Evolutionary conservation across 1,284 basidiomycete species (phyloP).

Genomic region (Ustilago trichophora): DNA sequence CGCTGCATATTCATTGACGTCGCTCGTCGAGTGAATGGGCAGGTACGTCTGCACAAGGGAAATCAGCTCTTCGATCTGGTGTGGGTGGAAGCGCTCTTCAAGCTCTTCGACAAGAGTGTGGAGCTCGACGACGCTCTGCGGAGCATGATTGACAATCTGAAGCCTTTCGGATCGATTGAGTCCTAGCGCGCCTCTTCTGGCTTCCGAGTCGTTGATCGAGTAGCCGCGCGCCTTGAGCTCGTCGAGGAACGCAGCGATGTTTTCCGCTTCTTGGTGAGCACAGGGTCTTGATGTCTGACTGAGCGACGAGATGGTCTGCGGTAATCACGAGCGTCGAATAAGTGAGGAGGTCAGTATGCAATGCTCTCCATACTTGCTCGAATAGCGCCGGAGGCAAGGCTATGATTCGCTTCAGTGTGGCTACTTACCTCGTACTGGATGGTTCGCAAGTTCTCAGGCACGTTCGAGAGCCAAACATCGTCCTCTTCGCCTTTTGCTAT

Average conservation of each 20-base stretch:
- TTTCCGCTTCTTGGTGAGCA: slow-evolving; percentile 74
- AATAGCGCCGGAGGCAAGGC: too few species aligned
- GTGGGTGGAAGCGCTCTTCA: slow-evolving; percentile 75
- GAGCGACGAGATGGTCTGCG: slow-evolving; percentile 82
- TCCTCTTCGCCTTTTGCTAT: slow-evolving; percentile 22
- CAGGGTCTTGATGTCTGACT: slow-evolving; percentile 78
- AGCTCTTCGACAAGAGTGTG: slow-evolving; percentile 92
- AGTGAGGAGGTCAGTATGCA: too few species aligned
- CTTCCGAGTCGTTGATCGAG: slow-evolving; percentile 39
- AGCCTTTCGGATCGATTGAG: slow-evolving; percentile 91
- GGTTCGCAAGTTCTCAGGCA: slow-evolving; percentile 80
- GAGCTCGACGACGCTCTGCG: slow-evolving; percentile 81
- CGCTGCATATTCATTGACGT: slow-evolving; percentile 27
- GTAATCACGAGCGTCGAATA: too few species aligned
- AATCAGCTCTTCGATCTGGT: slow-evolving; percentile 78
- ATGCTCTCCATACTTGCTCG: too few species aligned
- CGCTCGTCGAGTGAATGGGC: slow-evolving; percentile 15
- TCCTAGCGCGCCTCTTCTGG: slow-evolving; percentile 69
- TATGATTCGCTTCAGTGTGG: too few species aligned
- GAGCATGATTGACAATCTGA: slow-evolving; percentile 87
- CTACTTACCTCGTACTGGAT: slow-evolving; percentile 82
- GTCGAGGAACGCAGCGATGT: slow-evolving; percentile 76
- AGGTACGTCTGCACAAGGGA: slow-evolving; percentile 71
- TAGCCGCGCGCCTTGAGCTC: slow-evolving; percentile 68
- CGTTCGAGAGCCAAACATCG: slow-evolving; percentile 33